phyloP scores from a whole-genome alignment of 495 filamentous ascomycete species.

The Xylaria cubensis region DNA sequence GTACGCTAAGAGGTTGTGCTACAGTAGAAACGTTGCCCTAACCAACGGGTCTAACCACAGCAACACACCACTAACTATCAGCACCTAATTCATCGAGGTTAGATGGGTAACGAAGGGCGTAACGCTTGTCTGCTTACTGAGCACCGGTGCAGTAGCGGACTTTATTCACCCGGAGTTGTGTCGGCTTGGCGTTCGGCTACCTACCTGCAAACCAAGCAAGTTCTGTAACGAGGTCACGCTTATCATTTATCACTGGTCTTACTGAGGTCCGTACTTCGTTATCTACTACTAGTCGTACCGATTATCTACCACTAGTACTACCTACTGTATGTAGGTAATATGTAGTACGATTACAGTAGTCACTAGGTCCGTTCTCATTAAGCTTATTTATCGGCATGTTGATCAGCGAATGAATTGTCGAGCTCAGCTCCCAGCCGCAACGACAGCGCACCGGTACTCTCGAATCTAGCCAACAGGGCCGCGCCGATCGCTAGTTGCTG shows the following conservation, averaged over 20 bases:
- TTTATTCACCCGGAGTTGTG: not conserved
- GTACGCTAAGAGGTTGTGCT: not conserved
- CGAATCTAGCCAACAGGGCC: constrained; percentile 19
- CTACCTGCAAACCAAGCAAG: not conserved
- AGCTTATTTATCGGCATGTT: constrained; percentile 24
- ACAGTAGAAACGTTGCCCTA: not conserved
- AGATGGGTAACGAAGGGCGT: not conserved
- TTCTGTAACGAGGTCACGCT: not conserved
- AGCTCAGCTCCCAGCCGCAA: constrained; percentile 13
- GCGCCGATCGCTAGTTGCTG: constrained; percentile 4
- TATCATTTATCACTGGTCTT: not conserved
- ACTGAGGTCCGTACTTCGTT: too few species aligned
- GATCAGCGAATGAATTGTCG: constrained; percentile 10
- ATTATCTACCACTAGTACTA: not conserved
- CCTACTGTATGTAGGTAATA: not conserved
- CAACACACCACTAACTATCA: not conserved
- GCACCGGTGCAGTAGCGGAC: not conserved
- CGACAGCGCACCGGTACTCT: constrained; percentile 20
- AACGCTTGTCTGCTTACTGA: not conserved
- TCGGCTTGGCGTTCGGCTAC: not conserved
- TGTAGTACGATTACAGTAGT: not conserved
- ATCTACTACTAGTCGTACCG: not conserved
- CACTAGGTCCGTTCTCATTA: not conserved
- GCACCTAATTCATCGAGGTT: too few species aligned
- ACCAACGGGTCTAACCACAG: not conserved